These are phyloP conservation scores for Rosellinia necatrix DNA, from an alignment of 2,329 filamentous ascomycete species.

Conservation along the genomic window DNA sequence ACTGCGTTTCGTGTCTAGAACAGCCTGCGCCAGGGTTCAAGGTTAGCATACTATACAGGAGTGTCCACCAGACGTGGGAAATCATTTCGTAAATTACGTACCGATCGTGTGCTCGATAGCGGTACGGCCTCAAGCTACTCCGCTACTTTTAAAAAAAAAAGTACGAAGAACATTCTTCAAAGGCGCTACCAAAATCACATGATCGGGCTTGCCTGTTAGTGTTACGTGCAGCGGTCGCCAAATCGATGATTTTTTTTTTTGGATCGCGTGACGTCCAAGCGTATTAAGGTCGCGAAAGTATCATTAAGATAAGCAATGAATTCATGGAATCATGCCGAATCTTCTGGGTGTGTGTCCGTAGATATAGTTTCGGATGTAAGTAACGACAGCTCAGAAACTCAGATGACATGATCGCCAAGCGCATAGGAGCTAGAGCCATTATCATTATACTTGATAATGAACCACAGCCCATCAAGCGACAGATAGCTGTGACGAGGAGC, in stretches of 20 bases:
- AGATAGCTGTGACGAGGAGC: background rate
- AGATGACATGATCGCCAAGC: no score
- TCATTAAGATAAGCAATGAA: slow-evolving; percentile 22
- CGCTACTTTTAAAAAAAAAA: slow-evolving; percentile 9
- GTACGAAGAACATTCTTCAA: slow-evolving; percentile 7
- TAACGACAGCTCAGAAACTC: background rate
- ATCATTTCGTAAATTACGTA: background rate
- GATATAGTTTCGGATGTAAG: background rate
- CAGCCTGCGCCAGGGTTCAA: background rate
- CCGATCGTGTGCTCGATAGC: background rate
- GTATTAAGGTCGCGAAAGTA: slow-evolving; percentile 2
- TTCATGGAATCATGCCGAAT: slow-evolving; percentile 14
- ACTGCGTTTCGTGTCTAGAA: background rate
- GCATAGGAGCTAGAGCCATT: no score
- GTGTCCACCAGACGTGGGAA: background rate
- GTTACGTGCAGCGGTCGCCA: background rate
- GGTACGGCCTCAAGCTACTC: background rate
- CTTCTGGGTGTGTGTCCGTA: slow-evolving; percentile 6
- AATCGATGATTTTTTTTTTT: background rate
- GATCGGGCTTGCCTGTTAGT: slow-evolving; percentile 1
- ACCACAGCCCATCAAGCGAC: background rate
- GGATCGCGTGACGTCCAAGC: slow-evolving; percentile 2
- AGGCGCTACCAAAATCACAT: background rate
- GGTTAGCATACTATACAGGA: background rate
- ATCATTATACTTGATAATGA: background rate